Evolutionary conservation across 352 stramenopile genomes (phyloP).

Genomic region (Pythium chondricola): DNA sequence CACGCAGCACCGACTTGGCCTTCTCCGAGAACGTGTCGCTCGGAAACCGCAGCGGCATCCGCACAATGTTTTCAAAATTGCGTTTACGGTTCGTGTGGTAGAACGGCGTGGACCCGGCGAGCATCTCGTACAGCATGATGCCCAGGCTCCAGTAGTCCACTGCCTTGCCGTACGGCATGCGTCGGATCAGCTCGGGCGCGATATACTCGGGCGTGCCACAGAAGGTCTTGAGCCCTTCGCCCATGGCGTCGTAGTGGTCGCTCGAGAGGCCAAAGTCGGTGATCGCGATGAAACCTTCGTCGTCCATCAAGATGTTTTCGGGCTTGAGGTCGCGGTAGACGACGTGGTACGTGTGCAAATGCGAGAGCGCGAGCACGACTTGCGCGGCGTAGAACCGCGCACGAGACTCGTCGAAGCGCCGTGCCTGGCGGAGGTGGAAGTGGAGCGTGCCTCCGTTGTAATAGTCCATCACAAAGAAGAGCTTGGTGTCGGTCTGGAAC

Average conservation of each 20-base stretch:
- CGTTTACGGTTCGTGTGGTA: constrained; percentile 71
- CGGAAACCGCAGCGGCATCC: constrained; percentile 64
- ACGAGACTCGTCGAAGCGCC: constrained; percentile 61
- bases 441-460: constrained; percentile 84
- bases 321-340: constrained; percentile 85
- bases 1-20: constrained; percentile 62
- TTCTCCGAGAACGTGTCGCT: constrained; percentile 66
- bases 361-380: constrained; percentile 69
- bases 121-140: constrained; percentile 83
- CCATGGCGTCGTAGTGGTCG: constrained; percentile 68
- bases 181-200: constrained; percentile 69
- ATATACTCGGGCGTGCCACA: constrained; percentile 86
- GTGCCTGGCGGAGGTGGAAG: constrained; percentile 66
- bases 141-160: constrained; percentile 89
- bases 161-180: constrained; percentile 61
- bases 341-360: constrained; percentile 83
- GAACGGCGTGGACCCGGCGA: constrained; percentile 74
- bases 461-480: constrained; percentile 90
- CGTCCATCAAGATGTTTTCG: constrained; percentile 84
- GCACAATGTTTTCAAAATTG: constrained; percentile 87
- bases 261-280: constrained; percentile 86
- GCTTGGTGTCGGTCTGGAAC: constrained; percentile 78
- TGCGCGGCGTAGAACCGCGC: constrained; percentile 79
- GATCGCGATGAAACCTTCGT: constrained; percentile 79
- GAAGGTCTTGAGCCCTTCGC: constrained; percentile 71